Conservation (phyloP, 441 rosid genomes). For the Pelargonium cotyledonis region DNA sequence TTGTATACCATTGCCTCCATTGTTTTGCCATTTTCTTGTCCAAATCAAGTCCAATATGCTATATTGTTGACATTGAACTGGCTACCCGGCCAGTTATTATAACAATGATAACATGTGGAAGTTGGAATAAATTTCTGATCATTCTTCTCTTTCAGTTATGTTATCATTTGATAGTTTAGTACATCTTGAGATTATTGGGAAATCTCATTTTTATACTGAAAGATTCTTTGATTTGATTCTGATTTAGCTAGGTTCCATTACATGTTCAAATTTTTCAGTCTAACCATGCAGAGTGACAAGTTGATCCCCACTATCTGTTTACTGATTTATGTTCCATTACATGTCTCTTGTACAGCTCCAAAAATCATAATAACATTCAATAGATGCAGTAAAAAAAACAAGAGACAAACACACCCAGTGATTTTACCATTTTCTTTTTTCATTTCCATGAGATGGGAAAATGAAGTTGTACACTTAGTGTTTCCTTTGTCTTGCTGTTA, state of each 20-base stretch:
- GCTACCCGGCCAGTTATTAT: constrained; percentile 7
- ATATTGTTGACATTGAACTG: constrained; percentile 3
- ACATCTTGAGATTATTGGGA: constrained; percentile 3
- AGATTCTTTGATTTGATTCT: not conserved
- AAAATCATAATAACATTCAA: no score
- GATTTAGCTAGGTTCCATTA: not conserved
- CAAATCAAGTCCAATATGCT: constrained; percentile 7
- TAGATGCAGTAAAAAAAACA: no score
- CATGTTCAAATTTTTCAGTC: constrained; percentile 7
- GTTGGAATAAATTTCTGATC: constrained; percentile 13
- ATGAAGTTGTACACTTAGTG: no score
- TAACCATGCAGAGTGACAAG: not conserved
- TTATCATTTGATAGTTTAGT: constrained; percentile 4
- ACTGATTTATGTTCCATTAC: no score
- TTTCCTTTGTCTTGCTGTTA: no score
- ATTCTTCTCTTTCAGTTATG: not conserved
- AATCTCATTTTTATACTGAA: constrained; percentile 5
- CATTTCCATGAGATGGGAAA: no score
- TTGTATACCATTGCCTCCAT: constrained; percentile 16
- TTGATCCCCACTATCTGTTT: not conserved
- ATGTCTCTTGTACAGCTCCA: no score
- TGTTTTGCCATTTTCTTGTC: constrained; percentile 5
- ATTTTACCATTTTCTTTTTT: no score
- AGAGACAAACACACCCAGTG: no score
- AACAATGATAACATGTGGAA: constrained; percentile 11